These are phyloP conservation scores for Bacidia gigantensis DNA, from an alignment of 495 filamentous ascomycete genomes.

Conservation along the genomic window DNA sequence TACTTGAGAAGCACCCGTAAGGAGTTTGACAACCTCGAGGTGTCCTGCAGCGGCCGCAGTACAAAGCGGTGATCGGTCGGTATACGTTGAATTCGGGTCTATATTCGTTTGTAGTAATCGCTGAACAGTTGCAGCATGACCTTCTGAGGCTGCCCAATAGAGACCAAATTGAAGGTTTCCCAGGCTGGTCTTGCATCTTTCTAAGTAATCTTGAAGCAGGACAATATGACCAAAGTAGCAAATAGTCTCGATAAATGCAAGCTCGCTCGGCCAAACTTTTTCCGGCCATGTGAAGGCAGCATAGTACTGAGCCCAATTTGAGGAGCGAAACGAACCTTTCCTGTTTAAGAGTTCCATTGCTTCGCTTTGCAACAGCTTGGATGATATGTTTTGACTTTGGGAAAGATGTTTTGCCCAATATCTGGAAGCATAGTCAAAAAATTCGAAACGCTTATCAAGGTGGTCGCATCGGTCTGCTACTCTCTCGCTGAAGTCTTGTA, in stretches of 20 bases:
- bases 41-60: neutral
- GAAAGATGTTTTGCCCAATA: slow-evolving; percentile 3
- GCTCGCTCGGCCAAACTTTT: neutral
- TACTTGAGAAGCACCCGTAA: neutral
- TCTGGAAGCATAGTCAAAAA: slow-evolving; percentile 5
- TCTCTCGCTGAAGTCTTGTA: neutral
- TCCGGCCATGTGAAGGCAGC: neutral
- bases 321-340: neutral
- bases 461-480: neutral
- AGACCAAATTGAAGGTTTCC: neutral
- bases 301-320: slow-evolving; percentile 2
- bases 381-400: neutral
- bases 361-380: neutral
- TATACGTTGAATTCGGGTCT: neutral
- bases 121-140: neutral
- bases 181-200: neutral
- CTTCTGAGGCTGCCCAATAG: slow-evolving; percentile 1
- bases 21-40: slow-evolving; percentile 1
- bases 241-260: neutral
- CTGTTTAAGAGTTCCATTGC: neutral
- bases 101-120: neutral
- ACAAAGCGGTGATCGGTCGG: neutral
- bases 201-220: neutral
- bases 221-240: neutral
- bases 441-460: neutral